A percentile compares a stretch with the other conserved stretches of the same genome.
These are phyloP conservation scores for Coemansia sp. DNA, from an alignment of 192 early-diverging fungal genomes.

Conservation along the genomic window DNA sequence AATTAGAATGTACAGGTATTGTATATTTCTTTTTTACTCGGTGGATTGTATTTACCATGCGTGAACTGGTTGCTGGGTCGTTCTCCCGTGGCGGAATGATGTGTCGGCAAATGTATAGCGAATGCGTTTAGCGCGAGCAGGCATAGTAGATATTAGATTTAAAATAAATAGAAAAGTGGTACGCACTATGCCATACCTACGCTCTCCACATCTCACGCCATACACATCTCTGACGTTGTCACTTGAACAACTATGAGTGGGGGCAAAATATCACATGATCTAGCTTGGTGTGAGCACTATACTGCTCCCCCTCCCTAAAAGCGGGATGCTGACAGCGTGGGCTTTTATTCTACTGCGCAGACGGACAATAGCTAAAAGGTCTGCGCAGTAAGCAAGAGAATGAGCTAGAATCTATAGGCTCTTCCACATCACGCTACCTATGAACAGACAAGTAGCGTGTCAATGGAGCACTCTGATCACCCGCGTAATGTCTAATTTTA, in stretches of 20 bases:
- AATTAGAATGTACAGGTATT: not conserved
- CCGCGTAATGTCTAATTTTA: not conserved
- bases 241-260: not conserved
- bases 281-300: not conserved
- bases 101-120: conserved; percentile 42
- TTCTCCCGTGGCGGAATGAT: conserved; percentile 23
- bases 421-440: not conserved
- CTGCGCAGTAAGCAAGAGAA: not conserved
- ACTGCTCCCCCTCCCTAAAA: not conserved
- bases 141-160: conserved; percentile 13
- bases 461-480: not conserved
- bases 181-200: not conserved
- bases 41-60: conserved; percentile 32
- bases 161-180: not conserved
- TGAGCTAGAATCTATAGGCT: not conserved
- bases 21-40: not conserved
- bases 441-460: not conserved
- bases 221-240: not conserved
- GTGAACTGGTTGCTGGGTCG: conserved; percentile 35
- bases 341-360: not conserved
- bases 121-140: conserved; percentile 42
- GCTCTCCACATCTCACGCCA: not conserved
- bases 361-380: not conserved
- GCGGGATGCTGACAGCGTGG: not conserved
- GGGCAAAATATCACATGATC: not conserved